Percentiles rank a stretch among this genome's conserved stretches.
Conservation (phyloP, 2,329 filamentous ascomycete species). For the Xylariales sp. region DNA sequence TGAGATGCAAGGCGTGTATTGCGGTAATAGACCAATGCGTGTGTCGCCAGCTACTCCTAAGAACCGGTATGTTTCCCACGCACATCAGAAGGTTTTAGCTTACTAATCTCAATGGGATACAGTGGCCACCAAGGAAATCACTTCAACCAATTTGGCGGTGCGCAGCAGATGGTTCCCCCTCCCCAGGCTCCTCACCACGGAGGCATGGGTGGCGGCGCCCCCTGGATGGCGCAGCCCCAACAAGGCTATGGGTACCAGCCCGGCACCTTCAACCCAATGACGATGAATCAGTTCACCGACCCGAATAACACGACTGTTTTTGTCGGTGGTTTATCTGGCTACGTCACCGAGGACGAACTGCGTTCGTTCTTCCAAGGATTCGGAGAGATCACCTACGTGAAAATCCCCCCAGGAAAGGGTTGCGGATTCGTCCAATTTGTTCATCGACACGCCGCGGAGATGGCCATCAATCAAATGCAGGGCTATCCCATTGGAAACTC, state of each 20-base stretch:
- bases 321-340: conserved; percentile 94
- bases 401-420: conserved; percentile 98
- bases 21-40: conserved; percentile 97
- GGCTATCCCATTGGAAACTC: conserved; percentile 99
- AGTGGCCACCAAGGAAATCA: conserved; percentile 57
- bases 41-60: conserved; percentile 98
- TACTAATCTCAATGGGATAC: conserved; percentile 29
- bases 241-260: conserved; percentile 49
- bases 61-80: conserved; percentile 70
- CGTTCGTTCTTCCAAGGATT: conserved; percentile 99
- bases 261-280: conserved; percentile 61
- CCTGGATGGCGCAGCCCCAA: conserved; percentile 58
- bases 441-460: conserved; percentile 97
- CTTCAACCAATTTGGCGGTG: conserved; percentile 51
- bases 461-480: conserved; percentile 99
- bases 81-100: not conserved
- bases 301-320: conserved; percentile 99
- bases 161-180: conserved; percentile 54
- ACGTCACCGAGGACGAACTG: conserved; percentile 99
- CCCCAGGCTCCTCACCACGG: conserved; percentile 57
- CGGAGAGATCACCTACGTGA: conserved; percentile 99
- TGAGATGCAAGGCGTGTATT: conserved; percentile 99
- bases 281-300: conserved; percentile 99
- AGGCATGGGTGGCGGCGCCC: conserved; percentile 50
- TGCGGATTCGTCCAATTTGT: conserved; percentile 99